phyloP scores from a whole-genome alignment of 1,139 yeast species.

The Candida sanyaensis region DNA sequence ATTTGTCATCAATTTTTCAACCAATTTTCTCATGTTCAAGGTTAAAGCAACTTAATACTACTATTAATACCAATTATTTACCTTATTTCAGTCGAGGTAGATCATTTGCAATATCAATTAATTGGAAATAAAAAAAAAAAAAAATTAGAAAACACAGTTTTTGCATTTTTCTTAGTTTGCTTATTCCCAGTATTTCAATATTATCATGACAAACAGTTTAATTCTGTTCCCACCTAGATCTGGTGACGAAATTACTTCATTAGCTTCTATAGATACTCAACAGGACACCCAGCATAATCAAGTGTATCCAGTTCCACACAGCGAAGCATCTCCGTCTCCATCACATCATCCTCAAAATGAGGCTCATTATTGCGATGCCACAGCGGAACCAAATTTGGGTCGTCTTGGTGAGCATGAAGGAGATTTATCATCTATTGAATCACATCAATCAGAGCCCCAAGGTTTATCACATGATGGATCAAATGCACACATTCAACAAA shows the following conservation, averaged over 20 bases:
- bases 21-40: too few species aligned
- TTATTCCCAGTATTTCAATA: neutral
- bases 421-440: conserved; percentile 9
- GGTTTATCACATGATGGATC: neutral
- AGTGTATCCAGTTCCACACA: conserved; percentile 8
- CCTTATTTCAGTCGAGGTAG: too few species aligned
- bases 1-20: too few species aligned
- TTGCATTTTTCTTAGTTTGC: neutral
- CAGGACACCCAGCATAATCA: conserved; percentile 6
- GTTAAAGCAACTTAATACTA: too few species aligned
- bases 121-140: too few species aligned
- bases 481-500: neutral
- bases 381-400: conserved; percentile 10
- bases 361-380: conserved; percentile 3
- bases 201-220: neutral
- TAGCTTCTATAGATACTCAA: conserved; percentile 9
- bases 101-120: too few species aligned
- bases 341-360: neutral
- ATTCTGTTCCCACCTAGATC: neutral
- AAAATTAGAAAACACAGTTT: too few species aligned
- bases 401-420: conserved; percentile 11
- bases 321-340: neutral
- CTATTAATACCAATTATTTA: too few species aligned
- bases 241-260: conserved; percentile 6
- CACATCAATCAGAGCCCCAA: conserved; percentile 7